These are phyloP conservation scores for Orychophragmus violaceus DNA, from an alignment of 345 rosid species.

Conservation along the genomic window DNA sequence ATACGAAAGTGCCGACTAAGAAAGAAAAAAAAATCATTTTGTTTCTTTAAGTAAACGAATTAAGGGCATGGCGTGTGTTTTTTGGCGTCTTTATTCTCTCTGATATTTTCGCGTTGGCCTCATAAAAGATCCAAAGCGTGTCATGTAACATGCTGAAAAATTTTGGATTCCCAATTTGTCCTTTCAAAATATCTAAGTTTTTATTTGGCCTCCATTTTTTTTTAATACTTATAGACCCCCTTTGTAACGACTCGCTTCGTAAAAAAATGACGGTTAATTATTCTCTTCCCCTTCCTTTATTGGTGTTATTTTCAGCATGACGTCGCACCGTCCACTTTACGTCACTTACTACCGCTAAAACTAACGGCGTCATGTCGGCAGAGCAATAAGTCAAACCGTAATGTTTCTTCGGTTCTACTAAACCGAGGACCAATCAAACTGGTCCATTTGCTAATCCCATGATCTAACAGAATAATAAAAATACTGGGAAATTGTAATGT, in stretches of 20 bases:
- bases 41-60: neutral
- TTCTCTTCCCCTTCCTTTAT: neutral
- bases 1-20: no score
- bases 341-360: slow-evolving; percentile 11
- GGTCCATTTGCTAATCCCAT: neutral
- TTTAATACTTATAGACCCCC: neutral
- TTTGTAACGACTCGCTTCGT: neutral
- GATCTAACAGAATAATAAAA: neutral
- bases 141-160: neutral
- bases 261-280: neutral
- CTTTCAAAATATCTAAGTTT: neutral
- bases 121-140: neutral
- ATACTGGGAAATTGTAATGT: neutral
- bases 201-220: neutral
- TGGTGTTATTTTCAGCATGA: neutral
- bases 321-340: slow-evolving; percentile 1
- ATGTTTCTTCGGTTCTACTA: neutral
- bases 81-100: neutral
- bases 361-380: neutral
- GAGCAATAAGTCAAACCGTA: neutral
- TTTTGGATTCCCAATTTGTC: neutral
- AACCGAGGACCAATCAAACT: neutral
- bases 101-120: neutral
- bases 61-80: neutral
- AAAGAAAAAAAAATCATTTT: no score